Percentiles rank a stretch among this genome's conserved stretches.
Evolutionary conservation across 1,284 basidiomycete species (phyloP).

Genomic region (Puccinia polysora): DNA sequence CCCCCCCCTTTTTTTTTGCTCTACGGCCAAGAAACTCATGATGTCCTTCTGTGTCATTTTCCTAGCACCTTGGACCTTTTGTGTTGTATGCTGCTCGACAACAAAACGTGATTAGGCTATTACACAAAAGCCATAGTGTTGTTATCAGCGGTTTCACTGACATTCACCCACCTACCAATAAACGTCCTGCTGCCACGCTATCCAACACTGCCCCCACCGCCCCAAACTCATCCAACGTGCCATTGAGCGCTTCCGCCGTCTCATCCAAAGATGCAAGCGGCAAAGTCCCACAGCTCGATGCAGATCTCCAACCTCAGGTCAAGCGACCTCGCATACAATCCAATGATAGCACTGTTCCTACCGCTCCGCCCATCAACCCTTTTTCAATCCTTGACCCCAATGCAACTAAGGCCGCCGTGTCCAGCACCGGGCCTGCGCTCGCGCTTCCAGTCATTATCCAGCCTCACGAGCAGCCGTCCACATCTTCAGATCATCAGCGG

Average conservation of each 20-base stretch:
- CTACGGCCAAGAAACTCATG: not conserved
- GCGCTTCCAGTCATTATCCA: too few relatives aligned
- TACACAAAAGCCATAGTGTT: conserved; percentile 7
- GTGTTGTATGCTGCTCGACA: not conserved
- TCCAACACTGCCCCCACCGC: not conserved
- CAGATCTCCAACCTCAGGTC: not conserved
- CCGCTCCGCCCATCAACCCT: not conserved
- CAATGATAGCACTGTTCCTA: not conserved
- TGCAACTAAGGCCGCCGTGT: not conserved
- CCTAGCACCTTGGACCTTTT: conserved; percentile 9
- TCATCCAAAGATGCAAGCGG: not conserved
- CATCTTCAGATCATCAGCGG: not conserved
- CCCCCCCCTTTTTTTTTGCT: not conserved
- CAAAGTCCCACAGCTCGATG: not conserved
- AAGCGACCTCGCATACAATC: conserved; percentile 30
- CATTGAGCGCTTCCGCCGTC: not conserved
- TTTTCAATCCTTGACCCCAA: not conserved
- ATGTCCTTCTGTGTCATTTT: not conserved
- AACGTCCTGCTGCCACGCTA: not conserved
- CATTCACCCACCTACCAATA: not conserved
- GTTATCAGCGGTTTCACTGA: conserved; percentile 18
- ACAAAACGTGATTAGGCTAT: conserved; percentile 5
- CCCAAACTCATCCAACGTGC: conserved; percentile 6
- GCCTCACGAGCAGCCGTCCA: not conserved
- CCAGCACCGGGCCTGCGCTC: too few relatives aligned